Conservation (phyloP, 306 rosid genomes). For the Ormosia emarginata region DNA sequence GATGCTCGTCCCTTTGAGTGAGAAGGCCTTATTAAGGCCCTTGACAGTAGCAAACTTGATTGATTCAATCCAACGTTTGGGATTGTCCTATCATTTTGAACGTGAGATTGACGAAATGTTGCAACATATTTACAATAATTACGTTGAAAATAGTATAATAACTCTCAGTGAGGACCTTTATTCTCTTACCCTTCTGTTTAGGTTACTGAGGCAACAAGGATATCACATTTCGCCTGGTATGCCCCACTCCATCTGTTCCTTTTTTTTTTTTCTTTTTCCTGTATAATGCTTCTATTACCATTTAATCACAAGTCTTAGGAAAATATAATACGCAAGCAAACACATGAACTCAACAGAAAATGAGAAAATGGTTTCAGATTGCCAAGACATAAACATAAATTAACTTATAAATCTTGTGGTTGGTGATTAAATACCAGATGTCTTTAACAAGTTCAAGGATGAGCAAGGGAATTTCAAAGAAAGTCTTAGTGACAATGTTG, state of each 20-base stretch:
- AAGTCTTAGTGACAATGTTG: no score
- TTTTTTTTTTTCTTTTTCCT: no score
- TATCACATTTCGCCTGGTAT: conserved; percentile 23
- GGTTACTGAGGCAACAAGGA: conserved; percentile 43
- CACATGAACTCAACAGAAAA: no score
- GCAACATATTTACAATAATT: background rate
- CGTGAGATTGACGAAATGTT: conserved; percentile 20
- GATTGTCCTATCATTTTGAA: conserved; percentile 33
- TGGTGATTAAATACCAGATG: no score
- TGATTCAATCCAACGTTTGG: conserved; percentile 38
- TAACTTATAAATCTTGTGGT: no score
- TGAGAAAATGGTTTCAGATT: no score
- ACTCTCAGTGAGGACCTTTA: conserved; percentile 6
- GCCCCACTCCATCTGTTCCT: background rate
- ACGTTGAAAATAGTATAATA: background rate
- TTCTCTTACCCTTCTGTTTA: conserved; percentile 33
- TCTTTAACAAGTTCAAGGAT: background rate
- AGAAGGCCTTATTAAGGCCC: background rate
- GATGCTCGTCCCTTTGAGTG: background rate
- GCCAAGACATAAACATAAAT: no score
- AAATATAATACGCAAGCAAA: no score
- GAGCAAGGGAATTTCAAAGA: background rate
- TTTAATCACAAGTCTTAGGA: no score
- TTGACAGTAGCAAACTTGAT: background rate
- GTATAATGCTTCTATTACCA: no score